These are phyloP conservation scores for Blastosporella zonata DNA, from an alignment of 1,284 basidiomycete genomes.

Conservation along the genomic window DNA sequence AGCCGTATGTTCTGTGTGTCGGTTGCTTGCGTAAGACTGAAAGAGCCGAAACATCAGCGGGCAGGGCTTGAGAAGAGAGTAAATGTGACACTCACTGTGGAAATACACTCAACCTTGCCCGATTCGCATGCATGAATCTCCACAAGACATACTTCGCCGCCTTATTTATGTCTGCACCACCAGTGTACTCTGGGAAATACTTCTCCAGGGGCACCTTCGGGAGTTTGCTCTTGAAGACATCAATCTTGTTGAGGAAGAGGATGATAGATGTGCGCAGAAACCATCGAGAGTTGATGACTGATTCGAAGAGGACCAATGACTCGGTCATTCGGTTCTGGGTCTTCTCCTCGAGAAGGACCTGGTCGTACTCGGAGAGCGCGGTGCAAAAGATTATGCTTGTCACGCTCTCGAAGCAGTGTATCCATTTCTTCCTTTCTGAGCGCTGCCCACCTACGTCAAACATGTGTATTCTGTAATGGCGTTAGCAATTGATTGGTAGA, in stretches of 20 bases:
- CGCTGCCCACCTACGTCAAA: conserved; percentile 94
- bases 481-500: neutral
- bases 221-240: conserved; percentile 92
- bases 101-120: conserved; percentile 86
- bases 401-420: conserved; percentile 92
- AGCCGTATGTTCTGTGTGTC: conserved; percentile 83
- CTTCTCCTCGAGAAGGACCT: conserved; percentile 78
- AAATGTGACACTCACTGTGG: conserved; percentile 69
- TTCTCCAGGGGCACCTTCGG: conserved; percentile 86
- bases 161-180: conserved; percentile 91
- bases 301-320: conserved; percentile 90
- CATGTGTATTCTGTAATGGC: conserved; percentile 76
- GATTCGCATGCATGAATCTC: conserved; percentile 95
- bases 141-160: conserved; percentile 97
- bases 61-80: neutral
- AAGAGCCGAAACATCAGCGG: conserved; percentile 2
- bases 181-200: conserved; percentile 95
- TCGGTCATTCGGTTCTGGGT: conserved; percentile 95
- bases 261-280: conserved; percentile 93
- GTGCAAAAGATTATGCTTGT: conserved; percentile 98
- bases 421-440: conserved; percentile 95
- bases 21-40: conserved; percentile 76
- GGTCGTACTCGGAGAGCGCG: conserved; percentile 93
- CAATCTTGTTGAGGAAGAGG: conserved; percentile 93
- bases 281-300: conserved; percentile 97